Base-by-base conservation (phyloP, 495 filamentous ascomycete genomes). In the Penicillium samsonianum region DNA sequence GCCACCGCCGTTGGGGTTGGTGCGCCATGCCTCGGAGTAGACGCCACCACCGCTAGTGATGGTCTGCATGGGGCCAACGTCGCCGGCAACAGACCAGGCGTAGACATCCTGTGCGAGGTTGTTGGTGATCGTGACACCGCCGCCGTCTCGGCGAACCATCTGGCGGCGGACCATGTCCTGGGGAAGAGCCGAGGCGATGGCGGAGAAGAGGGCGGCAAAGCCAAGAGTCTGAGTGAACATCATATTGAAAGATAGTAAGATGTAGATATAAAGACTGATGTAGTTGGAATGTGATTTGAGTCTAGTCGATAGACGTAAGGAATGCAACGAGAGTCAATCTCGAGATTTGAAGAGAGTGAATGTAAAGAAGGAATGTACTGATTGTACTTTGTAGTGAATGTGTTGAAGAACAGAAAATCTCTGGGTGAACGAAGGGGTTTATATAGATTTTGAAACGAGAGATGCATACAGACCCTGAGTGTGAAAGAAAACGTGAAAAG, bases 191-290 rank as follows among this genome's bases (percentile, higher is more conserved):
- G 74, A 63, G 50, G 71, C 58, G 57, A 77, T 60, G 61, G 71
- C 57, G 44, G 72, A 67, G 50, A 77, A 67, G 58, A 65, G 64
- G 61, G 75, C 70, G 47, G 69, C 65, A 50, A 74, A 50, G 61
- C 69, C 66, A 63, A 78, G 52, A 57, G 70, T 62, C 69, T 77
- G 77, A 65, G 68, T 67, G 74, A 79, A 78, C 65, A 78, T 68
- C 74, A 76, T 79, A 65, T 73, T 79, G 72, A 72, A 52, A 26
- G n/a, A 3, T 22, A 20, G 7, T 7, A 9, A 17, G 35, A 31
- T 31, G 25, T 59, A 19, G 55, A n/a, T n/a, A 50, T 58, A 50
- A 38, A 64, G 57, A 59, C 47, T 37, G 46, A 51, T 60, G 23
- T 69, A 50, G 46, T 62, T 57, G 44, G 33, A 62, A 57, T 16